Evolutionary conservation across 2,329 filamentous ascomycete genomes (phyloP).

Genomic region (Ascochyta koolunga): DNA sequence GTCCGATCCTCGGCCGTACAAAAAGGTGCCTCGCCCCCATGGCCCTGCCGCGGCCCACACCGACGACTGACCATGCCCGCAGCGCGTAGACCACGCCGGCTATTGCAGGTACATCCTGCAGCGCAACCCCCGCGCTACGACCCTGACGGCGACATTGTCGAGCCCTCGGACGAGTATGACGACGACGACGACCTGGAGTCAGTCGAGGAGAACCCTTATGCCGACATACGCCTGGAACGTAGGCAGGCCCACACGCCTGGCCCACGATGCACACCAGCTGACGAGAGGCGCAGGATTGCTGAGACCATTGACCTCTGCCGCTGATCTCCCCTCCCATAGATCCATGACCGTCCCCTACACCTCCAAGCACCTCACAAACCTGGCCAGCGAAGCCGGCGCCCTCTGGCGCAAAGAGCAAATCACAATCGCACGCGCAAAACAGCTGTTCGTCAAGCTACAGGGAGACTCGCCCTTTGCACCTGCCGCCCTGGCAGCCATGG

Average conservation of each 20-base stretch:
- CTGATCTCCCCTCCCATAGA: slow-evolving; percentile 75
- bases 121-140: slow-evolving; percentile 76
- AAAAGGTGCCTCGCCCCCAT: slow-evolving; percentile 61
- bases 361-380: slow-evolving; percentile 73
- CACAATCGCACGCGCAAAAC: slow-evolving; percentile 75
- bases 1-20: slow-evolving; percentile 71
- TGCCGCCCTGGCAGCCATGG: slow-evolving; percentile 58
- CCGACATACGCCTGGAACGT: slow-evolving; percentile 74
- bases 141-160: slow-evolving; percentile 78
- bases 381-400: slow-evolving; percentile 71
- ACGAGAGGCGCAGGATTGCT: slow-evolving; percentile 64
- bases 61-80: slow-evolving; percentile 31
- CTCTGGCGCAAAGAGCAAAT: slow-evolving; percentile 77
- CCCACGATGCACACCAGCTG: not conserved
- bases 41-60: slow-evolving; percentile 18
- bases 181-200: slow-evolving; percentile 68
- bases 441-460: slow-evolving; percentile 72
- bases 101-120: slow-evolving; percentile 75
- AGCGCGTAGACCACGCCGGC: slow-evolving; percentile 77
- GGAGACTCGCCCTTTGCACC: slow-evolving; percentile 75
- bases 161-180: slow-evolving; percentile 73
- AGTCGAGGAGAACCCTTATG: slow-evolving; percentile 73
- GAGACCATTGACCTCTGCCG: slow-evolving; percentile 74
- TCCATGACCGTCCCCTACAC: slow-evolving; percentile 76
- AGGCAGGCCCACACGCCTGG: slow-evolving; percentile 34